Conservation (phyloP, 2,329 filamentous ascomycete species). For the Penicillium frequentans region DNA sequence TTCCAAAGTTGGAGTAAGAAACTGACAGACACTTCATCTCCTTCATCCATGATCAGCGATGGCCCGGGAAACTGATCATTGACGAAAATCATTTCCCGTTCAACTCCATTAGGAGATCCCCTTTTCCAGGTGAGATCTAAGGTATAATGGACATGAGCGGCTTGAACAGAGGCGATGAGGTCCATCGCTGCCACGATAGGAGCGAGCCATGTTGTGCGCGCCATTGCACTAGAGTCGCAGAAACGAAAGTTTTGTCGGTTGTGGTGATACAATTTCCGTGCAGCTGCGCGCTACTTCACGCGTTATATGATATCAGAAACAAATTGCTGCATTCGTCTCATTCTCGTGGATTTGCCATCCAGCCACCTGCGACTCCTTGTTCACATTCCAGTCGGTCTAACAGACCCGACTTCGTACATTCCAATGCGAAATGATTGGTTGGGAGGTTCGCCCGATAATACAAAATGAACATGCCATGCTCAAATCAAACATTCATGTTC, state of each 20-base stretch:
- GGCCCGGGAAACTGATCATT: conserved; percentile 16
- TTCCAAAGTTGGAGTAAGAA: background rate
- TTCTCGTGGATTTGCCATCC: background rate
- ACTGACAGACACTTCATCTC: conserved; percentile 12
- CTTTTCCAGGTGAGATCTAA: conserved; percentile 8
- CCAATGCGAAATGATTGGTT: background rate
- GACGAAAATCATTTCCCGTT: conserved; percentile 10
- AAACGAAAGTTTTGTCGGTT: background rate
- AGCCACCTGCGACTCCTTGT: background rate
- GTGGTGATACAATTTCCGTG: background rate
- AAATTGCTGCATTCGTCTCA: background rate
- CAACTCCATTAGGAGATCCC: conserved; percentile 3
- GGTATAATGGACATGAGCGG: conserved; percentile 2
- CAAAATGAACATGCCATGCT: background rate
- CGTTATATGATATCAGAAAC: background rate
- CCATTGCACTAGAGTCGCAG: background rate
- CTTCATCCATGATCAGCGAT: conserved; percentile 10
- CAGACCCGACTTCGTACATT: background rate
- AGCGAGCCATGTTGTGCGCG: background rate
- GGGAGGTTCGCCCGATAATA: background rate
- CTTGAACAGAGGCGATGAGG: background rate
- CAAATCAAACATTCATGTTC: background rate
- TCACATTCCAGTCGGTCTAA: background rate
- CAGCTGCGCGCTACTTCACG: background rate
- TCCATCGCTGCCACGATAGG: background rate